Evolutionary conservation across 2,329 filamentous ascomycete genomes (phyloP).

Genomic region (Helicocarpus griseus): DNA sequence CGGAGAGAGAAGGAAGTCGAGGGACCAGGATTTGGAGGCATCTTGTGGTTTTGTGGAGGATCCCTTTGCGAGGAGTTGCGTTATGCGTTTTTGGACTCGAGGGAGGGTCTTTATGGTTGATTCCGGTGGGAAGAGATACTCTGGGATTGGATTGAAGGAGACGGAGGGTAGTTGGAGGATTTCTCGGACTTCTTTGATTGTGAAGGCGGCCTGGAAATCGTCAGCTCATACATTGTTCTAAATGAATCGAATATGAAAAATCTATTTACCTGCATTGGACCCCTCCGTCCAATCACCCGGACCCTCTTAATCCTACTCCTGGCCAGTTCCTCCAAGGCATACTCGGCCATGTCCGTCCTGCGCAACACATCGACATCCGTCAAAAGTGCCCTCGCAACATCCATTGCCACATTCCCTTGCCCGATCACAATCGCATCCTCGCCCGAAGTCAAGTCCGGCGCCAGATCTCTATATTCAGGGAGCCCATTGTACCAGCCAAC

Average conservation of each 20-base stretch:
- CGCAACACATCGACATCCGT: conserved; percentile 62
- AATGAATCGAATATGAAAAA: neutral
- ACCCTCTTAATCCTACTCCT: conserved; percentile 69
- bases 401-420: conserved; percentile 91
- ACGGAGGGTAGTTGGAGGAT: conserved; percentile 67
- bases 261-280: conserved; percentile 67
- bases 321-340: conserved; percentile 64
- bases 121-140: conserved; percentile 52
- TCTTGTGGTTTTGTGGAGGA: conserved; percentile 43
- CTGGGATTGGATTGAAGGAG: conserved; percentile 60
- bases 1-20: conserved; percentile 79
- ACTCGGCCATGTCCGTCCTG: conserved; percentile 80
- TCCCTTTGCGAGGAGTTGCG: conserved; percentile 72
- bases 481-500: conserved; percentile 98
- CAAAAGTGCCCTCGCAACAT: conserved; percentile 81
- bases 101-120: conserved; percentile 58
- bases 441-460: conserved; percentile 62
- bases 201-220: conserved; percentile 65
- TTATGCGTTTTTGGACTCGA: conserved; percentile 64
- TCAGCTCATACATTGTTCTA: neutral
- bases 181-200: conserved; percentile 88
- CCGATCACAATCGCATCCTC: conserved; percentile 84
- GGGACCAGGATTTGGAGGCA: conserved; percentile 62
- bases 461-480: conserved; percentile 64
- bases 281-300: conserved; percentile 77